phyloP scores from a whole-genome alignment of 2,329 filamentous ascomycete genomes.

The Cladosporium sp. region DNA sequence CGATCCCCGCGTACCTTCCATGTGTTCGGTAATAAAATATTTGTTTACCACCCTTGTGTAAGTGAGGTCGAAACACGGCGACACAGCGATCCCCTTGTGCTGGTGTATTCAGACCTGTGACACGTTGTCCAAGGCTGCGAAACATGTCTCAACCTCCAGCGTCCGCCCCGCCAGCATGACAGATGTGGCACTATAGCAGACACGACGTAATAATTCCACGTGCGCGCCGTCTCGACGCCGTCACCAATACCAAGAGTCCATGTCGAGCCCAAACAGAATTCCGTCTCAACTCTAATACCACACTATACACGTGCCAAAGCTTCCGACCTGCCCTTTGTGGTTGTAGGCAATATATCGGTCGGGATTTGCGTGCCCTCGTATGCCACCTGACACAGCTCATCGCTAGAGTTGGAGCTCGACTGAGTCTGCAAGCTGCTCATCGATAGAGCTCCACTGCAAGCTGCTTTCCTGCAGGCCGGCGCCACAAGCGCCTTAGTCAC shows the following conservation, averaged over 20 bases:
- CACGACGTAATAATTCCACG: background rate
- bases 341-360: background rate
- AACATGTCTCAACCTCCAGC: background rate
- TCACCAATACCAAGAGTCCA: background rate
- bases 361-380: background rate
- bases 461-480: slow-evolving; percentile 8
- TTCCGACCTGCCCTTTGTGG: background rate
- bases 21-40: background rate
- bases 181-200: background rate
- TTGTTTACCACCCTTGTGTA: no score
- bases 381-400: slow-evolving; percentile 3
- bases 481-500: slow-evolving; percentile 20
- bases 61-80: background rate
- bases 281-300: background rate
- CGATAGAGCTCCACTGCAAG: no score
- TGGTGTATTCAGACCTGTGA: background rate
- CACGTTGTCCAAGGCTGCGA: background rate
- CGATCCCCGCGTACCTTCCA: background rate
- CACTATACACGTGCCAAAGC: background rate
- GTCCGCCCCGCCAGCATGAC: background rate
- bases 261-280: background rate
- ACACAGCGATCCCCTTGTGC: background rate
- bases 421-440: no score
- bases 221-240: background rate
- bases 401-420: background rate